phyloP scores from a whole-genome alignment of 2,329 filamentous ascomycete genomes.

The Plectosphaerella sp. region DNA sequence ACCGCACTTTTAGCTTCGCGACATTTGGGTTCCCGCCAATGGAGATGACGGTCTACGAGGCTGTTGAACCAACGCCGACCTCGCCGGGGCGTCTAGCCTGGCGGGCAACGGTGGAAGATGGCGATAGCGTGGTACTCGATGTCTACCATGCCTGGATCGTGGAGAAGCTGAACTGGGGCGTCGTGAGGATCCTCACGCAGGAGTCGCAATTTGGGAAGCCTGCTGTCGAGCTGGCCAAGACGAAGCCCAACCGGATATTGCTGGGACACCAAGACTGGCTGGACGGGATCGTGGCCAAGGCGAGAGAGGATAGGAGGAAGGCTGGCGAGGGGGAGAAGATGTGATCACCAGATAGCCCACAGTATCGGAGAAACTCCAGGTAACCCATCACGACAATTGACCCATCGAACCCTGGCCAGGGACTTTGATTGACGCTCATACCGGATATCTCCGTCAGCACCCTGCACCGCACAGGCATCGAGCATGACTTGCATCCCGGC shows the following conservation, averaged over 20 bases:
- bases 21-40: slow-evolving; percentile 22
- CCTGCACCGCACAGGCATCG: too few species aligned
- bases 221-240: slow-evolving; percentile 12
- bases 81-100: slow-evolving; percentile 18
- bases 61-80: slow-evolving; percentile 9
- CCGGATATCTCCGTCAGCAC: too few species aligned
- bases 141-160: slow-evolving; percentile 24
- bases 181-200: slow-evolving; percentile 21
- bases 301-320: not conserved
- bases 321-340: too few species aligned
- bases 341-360: too few species aligned
- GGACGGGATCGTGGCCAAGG: slow-evolving; percentile 14
- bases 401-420: too few species aligned
- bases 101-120: slow-evolving; percentile 14
- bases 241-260: slow-evolving; percentile 20
- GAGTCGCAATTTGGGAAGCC: slow-evolving; percentile 22
- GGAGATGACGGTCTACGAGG: slow-evolving; percentile 17
- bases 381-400: too few species aligned
- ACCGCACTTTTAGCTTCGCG: slow-evolving; percentile 19
- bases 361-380: too few species aligned
- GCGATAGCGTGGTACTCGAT: slow-evolving; percentile 11
- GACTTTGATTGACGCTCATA: too few species aligned
- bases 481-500: too few species aligned
- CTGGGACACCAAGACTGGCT: slow-evolving; percentile 23
- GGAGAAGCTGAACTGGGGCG: slow-evolving; percentile 19